Evolutionary conservation across 768 basidiomycete species (phyloP), one percentile per base, ranked within the genome.

Genomic region (Mycena venus): DNA sequence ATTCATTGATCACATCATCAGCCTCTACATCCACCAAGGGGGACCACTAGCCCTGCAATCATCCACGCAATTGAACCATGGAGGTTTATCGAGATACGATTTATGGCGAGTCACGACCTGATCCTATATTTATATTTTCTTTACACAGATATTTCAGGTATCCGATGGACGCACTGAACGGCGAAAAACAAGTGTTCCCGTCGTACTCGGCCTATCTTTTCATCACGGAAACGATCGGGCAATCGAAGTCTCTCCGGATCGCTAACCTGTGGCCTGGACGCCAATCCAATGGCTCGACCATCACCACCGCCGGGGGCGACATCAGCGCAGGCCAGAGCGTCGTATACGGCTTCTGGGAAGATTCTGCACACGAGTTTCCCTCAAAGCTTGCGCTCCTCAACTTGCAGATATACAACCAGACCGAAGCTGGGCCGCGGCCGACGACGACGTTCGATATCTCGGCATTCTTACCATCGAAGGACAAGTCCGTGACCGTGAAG

Each of bases 1-100:
- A 10, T 66, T 12, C 27, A 23, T 32, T 12, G 32, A 21, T 53
- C 61, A 27, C 31, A 21, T 72, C 15, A 40, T 17, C 47, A 90
- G 89, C 36, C 62, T 91, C 58, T 90, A 89, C 65, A 83, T 88
- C n/a, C 89, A 90, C 71, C 89, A 90, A 82, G 89, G 90, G 10
- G 89, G 87, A 1, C 88, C 89, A 4, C 83, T 89, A 29, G 87
- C 88, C 6, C 77, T 89, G 19, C 89, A 90, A 74, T 88, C 88
- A 68, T 83, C 84, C 51, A 86, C 85, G 2, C 88, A 90, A 67
- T 80, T 88, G 12, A 89, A 90, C 69, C 87, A 89, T 51, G 88
- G 88, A 44, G 89, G 88, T 78, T 71, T 79, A 70, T 76, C 75
- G 19, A 84, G 89, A 75, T 90, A 89, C 74, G 82, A 89, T 66